phyloP scores from a whole-genome alignment of 1,139 yeast genomes.

The Candida freyschussii region DNA sequence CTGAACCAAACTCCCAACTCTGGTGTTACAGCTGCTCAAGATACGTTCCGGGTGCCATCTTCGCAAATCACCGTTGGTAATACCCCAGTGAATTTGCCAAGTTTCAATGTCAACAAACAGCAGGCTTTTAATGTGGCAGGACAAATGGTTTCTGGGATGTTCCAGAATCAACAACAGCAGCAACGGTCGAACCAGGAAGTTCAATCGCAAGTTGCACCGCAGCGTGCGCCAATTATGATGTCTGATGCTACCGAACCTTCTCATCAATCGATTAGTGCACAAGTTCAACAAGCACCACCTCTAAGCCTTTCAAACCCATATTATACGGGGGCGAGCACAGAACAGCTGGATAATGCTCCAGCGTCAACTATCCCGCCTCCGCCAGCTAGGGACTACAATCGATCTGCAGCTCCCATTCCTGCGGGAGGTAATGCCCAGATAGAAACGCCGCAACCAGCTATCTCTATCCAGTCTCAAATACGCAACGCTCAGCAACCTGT shows the following conservation, averaged over 20 bases:
- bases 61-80: conserved; percentile 12
- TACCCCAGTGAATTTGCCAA: conserved; percentile 10
- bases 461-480: not conserved
- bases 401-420: conserved; percentile 11
- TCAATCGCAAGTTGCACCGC: conserved; percentile 10
- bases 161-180: conserved; percentile 3
- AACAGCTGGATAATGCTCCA: conserved; percentile 1
- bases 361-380: conserved; percentile 8
- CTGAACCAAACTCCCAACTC: not conserved
- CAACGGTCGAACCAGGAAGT: not conserved
- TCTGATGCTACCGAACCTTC: too few relatives aligned
- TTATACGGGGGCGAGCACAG: not conserved
- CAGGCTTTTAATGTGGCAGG: conserved; percentile 14
- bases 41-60: conserved; percentile 11
- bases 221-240: conserved; percentile 2
- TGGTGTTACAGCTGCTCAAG: too few relatives aligned
- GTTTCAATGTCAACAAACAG: conserved; percentile 13
- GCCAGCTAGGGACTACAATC: conserved; percentile 12
- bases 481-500: not conserved
- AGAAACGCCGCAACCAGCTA: not conserved
- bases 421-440: not conserved
- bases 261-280: too few relatives aligned
- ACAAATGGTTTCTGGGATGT: conserved; percentile 8
- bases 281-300: not conserved
- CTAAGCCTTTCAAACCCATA: not conserved